A percentile compares a stretch with the other conserved stretches of the same genome.
Conservation (phyloP, 371 early-diverging fungal species). For the Encephalitozoon romaleae region DNA sequence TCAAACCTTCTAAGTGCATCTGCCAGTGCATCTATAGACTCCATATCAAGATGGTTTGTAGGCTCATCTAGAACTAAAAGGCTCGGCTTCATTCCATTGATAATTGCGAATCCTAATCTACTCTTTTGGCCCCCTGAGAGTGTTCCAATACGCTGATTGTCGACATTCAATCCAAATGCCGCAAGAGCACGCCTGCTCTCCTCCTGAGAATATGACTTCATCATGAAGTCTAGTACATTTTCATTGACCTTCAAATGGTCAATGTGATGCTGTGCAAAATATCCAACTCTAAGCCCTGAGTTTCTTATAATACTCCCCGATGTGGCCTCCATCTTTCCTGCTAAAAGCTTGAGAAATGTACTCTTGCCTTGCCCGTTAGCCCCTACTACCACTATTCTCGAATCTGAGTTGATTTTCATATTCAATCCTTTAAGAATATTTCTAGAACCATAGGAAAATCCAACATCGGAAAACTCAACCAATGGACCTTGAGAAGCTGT, state of each 20-base stretch:
- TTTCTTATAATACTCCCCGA: conserved; percentile 65
- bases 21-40: conserved; percentile 86
- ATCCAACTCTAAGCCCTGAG: conserved; percentile 62
- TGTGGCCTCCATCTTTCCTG: conserved; percentile 73
- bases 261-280: conserved; percentile 86
- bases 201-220: conserved; percentile 70
- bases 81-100: conserved; percentile 76
- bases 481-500: conserved; percentile 13
- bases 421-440: conserved; percentile 64
- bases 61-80: conserved; percentile 95
- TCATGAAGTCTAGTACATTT: conserved; percentile 80
- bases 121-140: conserved; percentile 89
- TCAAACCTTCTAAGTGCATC: conserved; percentile 81
- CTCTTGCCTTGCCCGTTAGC: conserved; percentile 75
- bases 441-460: conserved; percentile 19
- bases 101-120: conserved; percentile 82
- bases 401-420: conserved; percentile 66
- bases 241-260: conserved; percentile 78
- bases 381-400: conserved; percentile 71
- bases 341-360: conserved; percentile 73
- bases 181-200: conserved; percentile 72
- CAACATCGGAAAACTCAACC: conserved; percentile 34
- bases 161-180: conserved; percentile 67
- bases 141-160: conserved; percentile 61
- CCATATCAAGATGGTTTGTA: conserved; percentile 80